Base-by-base conservation (phyloP, 352 stramenopile species). In the Phytophthora kernoviae region DNA sequence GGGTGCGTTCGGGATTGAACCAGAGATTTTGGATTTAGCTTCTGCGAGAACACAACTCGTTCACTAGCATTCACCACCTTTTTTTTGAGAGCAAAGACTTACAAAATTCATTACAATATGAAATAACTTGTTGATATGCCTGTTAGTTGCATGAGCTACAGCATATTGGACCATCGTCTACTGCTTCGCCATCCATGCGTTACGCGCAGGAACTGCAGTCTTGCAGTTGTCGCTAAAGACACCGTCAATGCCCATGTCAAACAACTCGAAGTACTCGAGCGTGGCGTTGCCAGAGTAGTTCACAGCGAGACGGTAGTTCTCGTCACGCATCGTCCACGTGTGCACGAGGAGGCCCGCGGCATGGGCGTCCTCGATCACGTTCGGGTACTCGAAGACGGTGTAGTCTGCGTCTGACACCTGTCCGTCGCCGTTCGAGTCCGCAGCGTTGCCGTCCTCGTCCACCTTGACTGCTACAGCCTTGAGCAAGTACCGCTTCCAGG, bases 401-500 rank as follows among this genome's bases (percentile, higher is more conserved):
- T 80, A 87, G 68, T 91, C 82, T 5, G 76, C 78, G 53, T 92
- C 83, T n/a, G n/a, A 73, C 32, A 89, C 48, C 30, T 72, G 45
- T 24, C 74, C 79, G 60, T 96, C 82, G 21, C 79, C 84, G 59
- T 91, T 90, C 26, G 58, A 73, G 52, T 93, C 81, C 32, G 75
- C 71, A 11, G 72, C 65, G 32, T 65, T 80, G 42, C 73, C 81
- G 11, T 65, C 27, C 0, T 49, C 58, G 11, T 86, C 69, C 34
- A 84, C 52, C 54, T 88, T 62, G 17, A 70, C 60, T 4, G 78
- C 67, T 11, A 85, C 54, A 6, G 72, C 61, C 43, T 85, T 77
- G 15, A 92, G 64, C 36, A 97, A 43, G 47, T 92, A 84, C 59
- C 85, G 84, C 66, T 97, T 97, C 67, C 86, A 91, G 11, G 81